These are phyloP conservation scores for Metschnikowia cerradonensis DNA, from an alignment of 805 yeast genomes.

Conservation along the genomic window DNA sequence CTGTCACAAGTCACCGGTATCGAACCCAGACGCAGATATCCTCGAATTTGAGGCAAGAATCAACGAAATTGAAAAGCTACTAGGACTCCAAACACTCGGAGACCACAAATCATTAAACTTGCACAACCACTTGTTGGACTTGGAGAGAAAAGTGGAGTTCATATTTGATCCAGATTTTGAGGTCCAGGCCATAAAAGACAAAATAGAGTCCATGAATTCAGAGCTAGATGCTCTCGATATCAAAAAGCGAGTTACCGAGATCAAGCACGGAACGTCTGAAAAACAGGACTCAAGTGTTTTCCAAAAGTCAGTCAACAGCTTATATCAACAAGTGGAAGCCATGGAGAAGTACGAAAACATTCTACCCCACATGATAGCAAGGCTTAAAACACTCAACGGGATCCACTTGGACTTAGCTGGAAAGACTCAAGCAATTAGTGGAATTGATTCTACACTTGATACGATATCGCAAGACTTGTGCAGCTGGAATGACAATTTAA, in stretches of 20 bases:
- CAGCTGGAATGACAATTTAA: conserved; percentile 29
- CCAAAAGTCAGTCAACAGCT: conserved; percentile 23
- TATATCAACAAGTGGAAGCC: conserved; percentile 24
- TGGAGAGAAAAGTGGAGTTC: conserved; percentile 31
- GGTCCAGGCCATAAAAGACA: conserved; percentile 21
- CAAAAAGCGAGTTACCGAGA: conserved; percentile 17
- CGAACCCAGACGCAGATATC: conserved; percentile 1
- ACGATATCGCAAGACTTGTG: conserved; percentile 24
- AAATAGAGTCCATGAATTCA: conserved; percentile 21
- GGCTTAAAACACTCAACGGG: conserved; percentile 30
- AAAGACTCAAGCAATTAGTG: conserved; percentile 22
- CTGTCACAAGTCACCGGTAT: background rate
- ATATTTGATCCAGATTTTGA: conserved; percentile 34
- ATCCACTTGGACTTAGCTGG: conserved; percentile 32
- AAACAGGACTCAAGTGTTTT: conserved; percentile 1
- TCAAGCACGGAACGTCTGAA: conserved; percentile 6
- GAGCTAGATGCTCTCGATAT: conserved; percentile 26
- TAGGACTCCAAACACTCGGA: conserved; percentile 18
- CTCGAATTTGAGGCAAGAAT: conserved; percentile 27
- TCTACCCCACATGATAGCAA: conserved; percentile 24
- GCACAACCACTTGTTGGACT: conserved; percentile 26
- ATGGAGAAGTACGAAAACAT: conserved; percentile 20
- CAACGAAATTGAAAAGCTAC: conserved; percentile 17
- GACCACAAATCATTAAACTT: conserved; percentile 15
- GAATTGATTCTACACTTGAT: conserved; percentile 26